Evolutionary conservation across 2,329 filamentous ascomycete species (phyloP).

Genomic region (Rachicladosporium sp.): DNA sequence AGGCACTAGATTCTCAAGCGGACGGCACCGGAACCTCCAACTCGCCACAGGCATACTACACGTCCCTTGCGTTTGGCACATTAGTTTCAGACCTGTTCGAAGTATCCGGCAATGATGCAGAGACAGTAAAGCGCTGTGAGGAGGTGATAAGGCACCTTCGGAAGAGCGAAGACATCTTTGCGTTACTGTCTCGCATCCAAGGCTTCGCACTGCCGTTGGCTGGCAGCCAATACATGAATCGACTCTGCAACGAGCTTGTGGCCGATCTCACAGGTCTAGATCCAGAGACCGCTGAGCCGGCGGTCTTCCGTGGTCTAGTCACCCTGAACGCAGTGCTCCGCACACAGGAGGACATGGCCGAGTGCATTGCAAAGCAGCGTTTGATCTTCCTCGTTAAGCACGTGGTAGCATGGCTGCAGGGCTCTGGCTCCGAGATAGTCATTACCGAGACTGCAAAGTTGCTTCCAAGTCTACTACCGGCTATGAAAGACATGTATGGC

Average conservation of each 20-base stretch:
- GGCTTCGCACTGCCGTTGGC: conserved; percentile 38
- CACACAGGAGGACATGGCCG: conserved; percentile 36
- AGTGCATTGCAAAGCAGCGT: conserved; percentile 46
- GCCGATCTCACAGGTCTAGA: conserved; percentile 47
- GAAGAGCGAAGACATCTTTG: conserved; percentile 31
- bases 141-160: conserved; percentile 20
- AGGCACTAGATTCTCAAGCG: not conserved
- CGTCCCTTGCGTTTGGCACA: conserved; percentile 26
- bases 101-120: conserved; percentile 27
- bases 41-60: conserved; percentile 27
- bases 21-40: not conserved
- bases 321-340: conserved; percentile 43
- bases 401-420: conserved; percentile 57
- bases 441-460: conserved; percentile 44
- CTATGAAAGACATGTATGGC: conserved; percentile 72
- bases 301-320: conserved; percentile 34
- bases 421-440: conserved; percentile 35
- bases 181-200: conserved; percentile 35
- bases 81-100: conserved; percentile 30
- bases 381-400: conserved; percentile 74
- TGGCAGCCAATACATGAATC: conserved; percentile 34
- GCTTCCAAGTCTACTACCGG: conserved; percentile 50
- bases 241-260: conserved; percentile 48
- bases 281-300: conserved; percentile 17
- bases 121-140: conserved; percentile 25